Evolutionary conservation across 192 early-diverging fungal species (phyloP), one percentile per base, ranked within the genome.

Genomic region (Cladochytrium replicatum): DNA sequence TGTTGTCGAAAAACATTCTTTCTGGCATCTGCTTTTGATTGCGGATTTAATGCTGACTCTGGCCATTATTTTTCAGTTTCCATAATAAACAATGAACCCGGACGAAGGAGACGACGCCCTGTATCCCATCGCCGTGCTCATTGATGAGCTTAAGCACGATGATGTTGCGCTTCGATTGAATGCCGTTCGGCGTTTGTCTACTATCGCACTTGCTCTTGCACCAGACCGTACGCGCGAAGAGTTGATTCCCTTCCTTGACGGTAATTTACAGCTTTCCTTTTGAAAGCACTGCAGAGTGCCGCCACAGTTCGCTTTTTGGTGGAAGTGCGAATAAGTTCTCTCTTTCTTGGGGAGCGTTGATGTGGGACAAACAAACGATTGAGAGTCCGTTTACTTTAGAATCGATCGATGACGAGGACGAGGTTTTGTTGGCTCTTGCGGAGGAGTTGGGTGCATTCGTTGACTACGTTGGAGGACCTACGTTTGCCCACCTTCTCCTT

Each of bases 361-460:
- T n/a, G n/a, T n/a, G n/a, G n/a, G n/a, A n/a, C n/a, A n/a, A n/a
- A n/a, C n/a, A n/a, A n/a, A n/a, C n/a, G n/a, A n/a, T n/a, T n/a
- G n/a, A n/a, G n/a, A n/a, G n/a, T n/a, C n/a, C n/a, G n/a, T n/a
- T n/a, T n/a, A n/a, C n/a, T n/a, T n/a, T 60, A 93, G 95, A 99
- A 72, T 92, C 91, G 9, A 93, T 94, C 57, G 93, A 99, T 67
- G 96, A 99, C 61, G 96, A 99, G 58, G 96, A 99, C 63, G 96
- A 99, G 63, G 83, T 99, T 28, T 63, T 99, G 47, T 55, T 93
- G 17, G 84, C 88, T 30, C 69, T 99, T 30, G 96, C 93, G 11
- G 89, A 94, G 63, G 86, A 96, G 51, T 77, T 99, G 34, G 93
- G 90, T 17, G 71, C 83, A 59, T 91, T 99, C 68, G 78, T 87